Conservation (phyloP, 352 stramenopile genomes). For the Phytophthora pseudosyringae region DNA sequence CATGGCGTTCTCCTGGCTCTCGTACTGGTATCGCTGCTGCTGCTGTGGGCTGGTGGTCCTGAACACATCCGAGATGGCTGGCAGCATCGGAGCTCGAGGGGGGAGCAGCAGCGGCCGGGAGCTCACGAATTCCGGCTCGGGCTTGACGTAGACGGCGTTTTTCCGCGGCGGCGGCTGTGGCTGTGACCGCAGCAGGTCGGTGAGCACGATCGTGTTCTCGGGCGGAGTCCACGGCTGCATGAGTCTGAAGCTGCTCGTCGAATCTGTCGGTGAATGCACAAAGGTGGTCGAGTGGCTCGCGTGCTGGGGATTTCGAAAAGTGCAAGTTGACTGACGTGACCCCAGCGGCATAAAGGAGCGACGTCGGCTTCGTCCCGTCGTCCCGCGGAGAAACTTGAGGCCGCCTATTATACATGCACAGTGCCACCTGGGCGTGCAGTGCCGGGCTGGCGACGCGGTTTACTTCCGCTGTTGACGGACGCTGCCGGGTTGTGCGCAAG, state of each 20-base stretch:
- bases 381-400: conserved; percentile 24
- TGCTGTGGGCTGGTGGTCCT: conserved; percentile 14
- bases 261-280: conserved; percentile 15
- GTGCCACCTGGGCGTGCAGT: conserved; percentile 28
- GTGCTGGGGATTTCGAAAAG: conserved; percentile 25
- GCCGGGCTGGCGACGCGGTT: conserved; percentile 16
- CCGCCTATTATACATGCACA: background rate
- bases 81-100: conserved; percentile 20
- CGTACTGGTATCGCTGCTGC: conserved; percentile 10
- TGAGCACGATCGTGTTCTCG: conserved; percentile 23
- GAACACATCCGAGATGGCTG: conserved; percentile 29
- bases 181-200: conserved; percentile 17
- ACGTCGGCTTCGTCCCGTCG: conserved; percentile 29
- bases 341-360: conserved; percentile 22
- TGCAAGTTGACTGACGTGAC: conserved; percentile 39
- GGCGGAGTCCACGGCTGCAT: conserved; percentile 31
- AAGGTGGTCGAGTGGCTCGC: background rate
- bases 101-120: conserved; percentile 19
- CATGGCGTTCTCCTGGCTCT: background rate
- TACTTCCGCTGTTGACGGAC: conserved; percentile 16
- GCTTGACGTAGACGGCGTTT: conserved; percentile 18
- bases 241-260: background rate
- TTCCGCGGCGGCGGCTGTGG: conserved; percentile 1
- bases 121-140: conserved; percentile 14
- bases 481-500: background rate